A percentile compares a stretch with the other conserved stretches of the same genome.
phyloP scores from a whole-genome alignment of 108 stramenopile species.

The Cyclotella kingstonii region DNA sequence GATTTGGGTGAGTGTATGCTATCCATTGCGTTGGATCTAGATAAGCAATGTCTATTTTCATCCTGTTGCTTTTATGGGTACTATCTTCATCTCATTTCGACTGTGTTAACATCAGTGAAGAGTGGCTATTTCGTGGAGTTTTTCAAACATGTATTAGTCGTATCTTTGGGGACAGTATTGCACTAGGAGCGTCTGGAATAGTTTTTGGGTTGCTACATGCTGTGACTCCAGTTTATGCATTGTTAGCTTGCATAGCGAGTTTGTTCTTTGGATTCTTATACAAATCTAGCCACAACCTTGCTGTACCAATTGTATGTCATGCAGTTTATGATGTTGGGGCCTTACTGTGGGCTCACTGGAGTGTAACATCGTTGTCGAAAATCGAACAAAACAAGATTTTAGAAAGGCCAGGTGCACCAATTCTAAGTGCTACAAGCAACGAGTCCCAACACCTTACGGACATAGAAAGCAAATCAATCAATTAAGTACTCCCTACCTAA shows the following conservation, averaged over 20 bases:
- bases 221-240: slow-evolving; percentile 82
- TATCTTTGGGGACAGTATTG: slow-evolving; percentile 28
- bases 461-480: no score
- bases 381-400: slow-evolving; percentile 51
- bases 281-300: slow-evolving; percentile 55
- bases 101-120: slow-evolving; percentile 43
- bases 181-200: slow-evolving; percentile 52
- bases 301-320: slow-evolving; percentile 77
- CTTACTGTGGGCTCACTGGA: slow-evolving; percentile 75
- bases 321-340: slow-evolving; percentile 84
- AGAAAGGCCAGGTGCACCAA: slow-evolving; percentile 13
- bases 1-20: slow-evolving; percentile 44
- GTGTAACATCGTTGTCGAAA: slow-evolving; percentile 44
- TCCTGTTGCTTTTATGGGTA: background rate
- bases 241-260: slow-evolving; percentile 67
- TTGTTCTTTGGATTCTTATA: slow-evolving; percentile 85
- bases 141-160: slow-evolving; percentile 57
- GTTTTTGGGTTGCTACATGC: slow-evolving; percentile 84
- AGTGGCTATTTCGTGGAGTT: slow-evolving; percentile 86
- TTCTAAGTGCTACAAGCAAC: slow-evolving; percentile 8
- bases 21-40: background rate
- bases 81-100: background rate
- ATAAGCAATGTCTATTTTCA: background rate
- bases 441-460: background rate
- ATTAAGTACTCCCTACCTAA: background rate